These are phyloP conservation scores for Penicillium flavigenum DNA, from an alignment of 495 filamentous ascomycete genomes.

Conservation along the genomic window DNA sequence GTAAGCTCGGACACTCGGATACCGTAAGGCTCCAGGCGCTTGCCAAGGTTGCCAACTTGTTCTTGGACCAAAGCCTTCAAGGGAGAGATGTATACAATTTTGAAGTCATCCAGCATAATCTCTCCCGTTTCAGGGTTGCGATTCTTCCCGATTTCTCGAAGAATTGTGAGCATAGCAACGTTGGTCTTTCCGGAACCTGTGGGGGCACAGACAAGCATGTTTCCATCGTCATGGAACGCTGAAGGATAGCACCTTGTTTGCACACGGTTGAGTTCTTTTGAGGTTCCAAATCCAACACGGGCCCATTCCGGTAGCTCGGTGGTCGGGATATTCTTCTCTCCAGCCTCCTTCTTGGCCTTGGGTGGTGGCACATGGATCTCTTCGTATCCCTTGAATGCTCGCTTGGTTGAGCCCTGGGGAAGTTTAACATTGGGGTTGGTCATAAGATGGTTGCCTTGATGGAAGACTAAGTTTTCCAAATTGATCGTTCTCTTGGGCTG, in stretches of 20 bases:
- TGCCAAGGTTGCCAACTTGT: conserved; percentile 95
- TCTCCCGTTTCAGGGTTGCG: conserved; percentile 82
- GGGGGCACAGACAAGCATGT: conserved; percentile 95
- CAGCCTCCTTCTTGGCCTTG: conserved; percentile 75
- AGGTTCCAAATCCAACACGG: conserved; percentile 74
- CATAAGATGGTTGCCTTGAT: conserved; percentile 98
- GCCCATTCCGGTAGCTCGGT: conserved; percentile 93
- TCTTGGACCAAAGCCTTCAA: conserved; percentile 97
- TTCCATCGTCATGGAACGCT: conserved; percentile 92
- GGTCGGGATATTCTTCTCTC: conserved; percentile 76
- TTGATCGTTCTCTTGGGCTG: conserved; percentile 87
- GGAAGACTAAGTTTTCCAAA: conserved; percentile 92
- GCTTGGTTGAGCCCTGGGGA: conserved; percentile 92
- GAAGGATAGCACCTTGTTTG: conserved; percentile 89
- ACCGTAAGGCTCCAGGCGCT: conserved; percentile 83
- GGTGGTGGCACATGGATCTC: conserved; percentile 96
- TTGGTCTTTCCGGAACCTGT: conserved; percentile 99
- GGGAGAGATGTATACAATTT: conserved; percentile 96
- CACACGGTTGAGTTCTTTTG: conserved; percentile 85
- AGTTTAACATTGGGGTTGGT: conserved; percentile 93
- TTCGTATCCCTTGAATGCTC: conserved; percentile 95
- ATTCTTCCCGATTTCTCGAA: conserved; percentile 95
- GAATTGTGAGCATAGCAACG: conserved; percentile 94
- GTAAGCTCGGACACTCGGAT: conserved; percentile 92
- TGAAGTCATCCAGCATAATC: conserved; percentile 93